phyloP scores from a whole-genome alignment of 805 yeast species.

The Ogataea polymorpha region DNA sequence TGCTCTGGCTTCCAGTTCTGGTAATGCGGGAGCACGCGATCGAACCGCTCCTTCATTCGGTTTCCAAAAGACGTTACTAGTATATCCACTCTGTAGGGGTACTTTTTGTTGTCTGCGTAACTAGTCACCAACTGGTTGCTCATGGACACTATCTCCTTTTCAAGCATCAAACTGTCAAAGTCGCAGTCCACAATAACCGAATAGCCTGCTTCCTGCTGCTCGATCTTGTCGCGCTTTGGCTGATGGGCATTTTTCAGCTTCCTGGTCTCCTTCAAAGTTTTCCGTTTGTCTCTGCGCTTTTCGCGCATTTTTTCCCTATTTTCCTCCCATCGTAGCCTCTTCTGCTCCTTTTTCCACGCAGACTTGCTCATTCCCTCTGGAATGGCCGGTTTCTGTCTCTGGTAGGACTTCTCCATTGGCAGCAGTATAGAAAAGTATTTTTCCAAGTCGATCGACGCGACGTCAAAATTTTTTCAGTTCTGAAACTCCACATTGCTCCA shows the following conservation, averaged over 20 bases:
- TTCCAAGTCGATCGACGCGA: conserved; percentile 8
- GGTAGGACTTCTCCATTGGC: conserved; percentile 3
- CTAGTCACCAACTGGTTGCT: conserved; percentile 78
- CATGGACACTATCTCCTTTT: conserved; percentile 64
- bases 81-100: conserved; percentile 55
- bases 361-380: conserved; percentile 89
- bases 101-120: conserved; percentile 72
- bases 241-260: conserved; percentile 25
- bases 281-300: conserved; percentile 53
- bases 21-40: conserved; percentile 56
- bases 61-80: conserved; percentile 64
- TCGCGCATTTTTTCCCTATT: conserved; percentile 58
- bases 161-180: conserved; percentile 86
- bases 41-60: conserved; percentile 65
- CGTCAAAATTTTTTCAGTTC: conserved; percentile 8
- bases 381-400: conserved; percentile 27
- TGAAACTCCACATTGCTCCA: conserved; percentile 11
- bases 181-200: conserved; percentile 64
- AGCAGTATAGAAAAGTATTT: conserved; percentile 4
- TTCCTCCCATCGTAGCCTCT: conserved; percentile 52
- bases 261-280: conserved; percentile 33
- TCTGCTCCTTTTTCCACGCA: conserved; percentile 76
- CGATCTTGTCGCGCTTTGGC: conserved; percentile 37
- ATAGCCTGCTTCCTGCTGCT: conserved; percentile 31
- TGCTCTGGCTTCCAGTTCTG: conserved; percentile 58